Percentiles rank a stretch among this genome's conserved stretches.
phyloP scores from a whole-genome alignment of 1,284 basidiomycete genomes.

The Schizophyllum amplum region DNA sequence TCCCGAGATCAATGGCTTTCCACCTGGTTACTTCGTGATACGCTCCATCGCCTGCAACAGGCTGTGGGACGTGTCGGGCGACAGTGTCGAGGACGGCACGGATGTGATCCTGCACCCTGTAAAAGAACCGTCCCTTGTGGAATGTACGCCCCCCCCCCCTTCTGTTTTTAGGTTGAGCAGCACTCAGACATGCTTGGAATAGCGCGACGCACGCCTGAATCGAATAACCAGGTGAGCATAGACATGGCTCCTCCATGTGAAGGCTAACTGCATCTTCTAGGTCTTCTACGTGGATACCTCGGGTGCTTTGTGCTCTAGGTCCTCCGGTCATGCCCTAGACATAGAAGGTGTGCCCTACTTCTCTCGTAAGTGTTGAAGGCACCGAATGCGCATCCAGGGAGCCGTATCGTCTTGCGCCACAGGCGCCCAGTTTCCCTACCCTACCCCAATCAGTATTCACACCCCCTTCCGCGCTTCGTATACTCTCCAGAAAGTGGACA shows the following conservation, averaged over 20 bases:
- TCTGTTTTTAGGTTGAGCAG: not conserved
- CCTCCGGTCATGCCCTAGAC: slow-evolving; percentile 75
- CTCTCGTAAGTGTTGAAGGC: not conserved
- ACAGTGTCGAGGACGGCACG: slow-evolving; percentile 55
- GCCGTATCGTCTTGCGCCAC: slow-evolving; percentile 60
- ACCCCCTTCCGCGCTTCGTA: slow-evolving; percentile 64
- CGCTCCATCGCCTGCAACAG: slow-evolving; percentile 52
- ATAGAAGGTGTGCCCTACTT: slow-evolving; percentile 44
- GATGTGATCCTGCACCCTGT: slow-evolving; percentile 59
- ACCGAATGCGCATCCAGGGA: slow-evolving; percentile 39
- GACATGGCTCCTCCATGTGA: not conserved
- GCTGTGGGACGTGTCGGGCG: slow-evolving; percentile 52
- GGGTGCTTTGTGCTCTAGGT: slow-evolving; percentile 65
- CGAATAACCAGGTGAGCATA: slow-evolving; percentile 60
- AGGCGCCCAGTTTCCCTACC: slow-evolving; percentile 64
- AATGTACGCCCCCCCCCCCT: slow-evolving; percentile 39
- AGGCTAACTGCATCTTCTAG: slow-evolving; percentile 24
- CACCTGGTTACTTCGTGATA: slow-evolving; percentile 69
- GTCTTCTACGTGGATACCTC: slow-evolving; percentile 75
- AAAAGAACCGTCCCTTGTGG: slow-evolving; percentile 67
- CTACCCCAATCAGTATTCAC: slow-evolving; percentile 67
- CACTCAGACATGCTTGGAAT: not conserved
- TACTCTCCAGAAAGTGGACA: slow-evolving; percentile 47
- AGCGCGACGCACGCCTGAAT: slow-evolving; percentile 59
- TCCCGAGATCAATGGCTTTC: slow-evolving; percentile 44